A percentile compares a stretch with the other conserved stretches of the same genome.
phyloP scores from a whole-genome alignment of 2,329 filamentous ascomycete genomes.

The Fusarium subtropicale region DNA sequence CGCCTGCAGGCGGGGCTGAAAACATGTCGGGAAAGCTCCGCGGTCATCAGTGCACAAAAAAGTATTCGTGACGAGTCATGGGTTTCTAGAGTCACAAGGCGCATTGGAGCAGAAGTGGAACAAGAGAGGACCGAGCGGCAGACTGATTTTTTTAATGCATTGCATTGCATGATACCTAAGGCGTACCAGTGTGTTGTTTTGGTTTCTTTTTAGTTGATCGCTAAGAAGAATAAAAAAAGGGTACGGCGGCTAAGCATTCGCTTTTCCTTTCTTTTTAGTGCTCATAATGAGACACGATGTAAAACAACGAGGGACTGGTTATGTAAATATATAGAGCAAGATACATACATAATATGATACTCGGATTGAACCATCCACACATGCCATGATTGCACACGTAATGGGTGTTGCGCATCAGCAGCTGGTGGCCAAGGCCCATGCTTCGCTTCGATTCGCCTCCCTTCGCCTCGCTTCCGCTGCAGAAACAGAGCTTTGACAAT shows the following conservation, averaged over 20 bases:
- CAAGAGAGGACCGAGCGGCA: slow-evolving; percentile 12
- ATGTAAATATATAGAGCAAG: slow-evolving; percentile 32
- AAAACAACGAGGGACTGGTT: slow-evolving; percentile 23
- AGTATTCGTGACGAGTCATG: slow-evolving; percentile 26
- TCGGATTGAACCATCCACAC: not conserved
- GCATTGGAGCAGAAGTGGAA: slow-evolving; percentile 24
- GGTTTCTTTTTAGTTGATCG: slow-evolving; percentile 5
- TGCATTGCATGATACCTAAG: slow-evolving; percentile 43
- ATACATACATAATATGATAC: slow-evolving; percentile 22
- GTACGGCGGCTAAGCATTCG: slow-evolving; percentile 9
- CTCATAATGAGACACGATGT: slow-evolving; percentile 30
- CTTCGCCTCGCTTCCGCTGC: not conserved
- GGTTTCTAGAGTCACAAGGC: slow-evolving; percentile 15
- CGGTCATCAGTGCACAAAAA: slow-evolving; percentile 23
- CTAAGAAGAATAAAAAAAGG: slow-evolving; percentile 6
- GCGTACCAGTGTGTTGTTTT: slow-evolving; percentile 34
- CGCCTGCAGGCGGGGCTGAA: slow-evolving; percentile 5
- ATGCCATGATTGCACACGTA: not conserved
- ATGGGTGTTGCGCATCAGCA: not conserved
- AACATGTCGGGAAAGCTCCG: not conserved
- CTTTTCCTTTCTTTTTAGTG: slow-evolving; percentile 17
- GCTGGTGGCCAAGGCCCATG: not conserved
- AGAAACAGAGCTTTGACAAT: slow-evolving; percentile 2
- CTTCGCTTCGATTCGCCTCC: not conserved
- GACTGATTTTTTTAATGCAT: slow-evolving; percentile 29